Percentiles rank a stretch among this genome's conserved stretches.
phyloP scores from a whole-genome alignment of 2,329 filamentous ascomycete genomes.

The Calonectria hawksworthii region DNA sequence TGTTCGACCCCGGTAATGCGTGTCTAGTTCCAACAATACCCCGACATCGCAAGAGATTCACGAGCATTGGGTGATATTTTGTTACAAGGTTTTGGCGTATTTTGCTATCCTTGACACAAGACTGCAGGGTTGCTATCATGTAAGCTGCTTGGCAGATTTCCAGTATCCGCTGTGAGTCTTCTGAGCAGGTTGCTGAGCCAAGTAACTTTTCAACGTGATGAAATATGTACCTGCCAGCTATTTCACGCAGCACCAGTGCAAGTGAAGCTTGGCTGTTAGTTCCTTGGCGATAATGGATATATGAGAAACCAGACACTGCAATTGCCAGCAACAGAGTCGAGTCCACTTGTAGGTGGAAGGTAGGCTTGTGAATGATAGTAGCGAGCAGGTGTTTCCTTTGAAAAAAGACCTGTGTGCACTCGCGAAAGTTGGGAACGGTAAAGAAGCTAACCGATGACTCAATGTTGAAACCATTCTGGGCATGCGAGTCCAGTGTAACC shows the following conservation, averaged over 20 bases:
- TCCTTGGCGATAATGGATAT: not conserved
- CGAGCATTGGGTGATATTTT: conserved; percentile 19
- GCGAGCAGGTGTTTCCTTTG: not conserved
- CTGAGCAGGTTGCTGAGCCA: not conserved
- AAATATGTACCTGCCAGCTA: conserved; percentile 35
- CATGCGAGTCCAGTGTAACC: not conserved
- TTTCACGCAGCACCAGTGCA: not conserved
- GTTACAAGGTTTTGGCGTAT: conserved; percentile 20
- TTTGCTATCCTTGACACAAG: conserved; percentile 14
- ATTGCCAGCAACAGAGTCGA: not conserved
- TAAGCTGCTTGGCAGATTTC: conserved; percentile 32
- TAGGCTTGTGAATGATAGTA: not conserved
- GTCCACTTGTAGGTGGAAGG: not conserved
- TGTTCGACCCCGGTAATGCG: not conserved
- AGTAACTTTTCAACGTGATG: conserved; percentile 7
- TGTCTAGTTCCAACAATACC: conserved; percentile 14
- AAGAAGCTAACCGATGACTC: not conserved
- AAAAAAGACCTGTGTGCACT: not conserved
- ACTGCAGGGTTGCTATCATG: conserved; percentile 24
- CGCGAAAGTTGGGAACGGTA: not conserved
- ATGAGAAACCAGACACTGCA: not conserved
- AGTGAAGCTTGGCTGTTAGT: too few relatives aligned
- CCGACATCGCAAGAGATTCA: conserved; percentile 19
- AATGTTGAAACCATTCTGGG: not conserved
- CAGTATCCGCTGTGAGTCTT: not conserved